A percentile compares a stretch with the other conserved stretches of the same genome.
Conservation (phyloP, 257 asterid genomes). For the Nicotiana undulata region DNA sequence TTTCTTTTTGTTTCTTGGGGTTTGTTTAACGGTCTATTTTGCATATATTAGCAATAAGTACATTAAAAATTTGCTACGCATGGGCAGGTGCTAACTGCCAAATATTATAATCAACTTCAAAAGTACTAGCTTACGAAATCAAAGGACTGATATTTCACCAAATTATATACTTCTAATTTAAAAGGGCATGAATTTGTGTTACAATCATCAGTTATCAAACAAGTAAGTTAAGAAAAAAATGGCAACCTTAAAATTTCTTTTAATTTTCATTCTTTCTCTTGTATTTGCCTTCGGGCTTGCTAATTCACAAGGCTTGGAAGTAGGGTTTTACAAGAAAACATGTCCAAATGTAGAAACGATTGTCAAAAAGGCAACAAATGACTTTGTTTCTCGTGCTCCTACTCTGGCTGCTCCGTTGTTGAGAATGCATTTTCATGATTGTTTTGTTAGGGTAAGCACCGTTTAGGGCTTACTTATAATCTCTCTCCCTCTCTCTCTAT, state of each 20-base stretch:
- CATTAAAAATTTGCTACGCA: background rate
- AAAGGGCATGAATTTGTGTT: background rate
- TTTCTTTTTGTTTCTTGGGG: background rate
- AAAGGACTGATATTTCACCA: background rate
- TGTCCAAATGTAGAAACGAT: slow-evolving; percentile 40
- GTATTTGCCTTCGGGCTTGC: slow-evolving; percentile 5
- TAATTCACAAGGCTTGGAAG: slow-evolving; percentile 27
- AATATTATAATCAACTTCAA: background rate
- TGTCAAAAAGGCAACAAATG: slow-evolving; percentile 24
- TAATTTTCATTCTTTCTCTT: slow-evolving; percentile 15
- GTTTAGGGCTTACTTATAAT: background rate
- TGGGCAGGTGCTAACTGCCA: background rate
- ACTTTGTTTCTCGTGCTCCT: slow-evolving; percentile 26
- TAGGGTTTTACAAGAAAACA: slow-evolving; percentile 23
- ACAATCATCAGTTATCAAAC: background rate
- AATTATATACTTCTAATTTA: background rate
- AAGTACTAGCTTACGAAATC: background rate
- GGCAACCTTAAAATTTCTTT: slow-evolving; percentile 20
- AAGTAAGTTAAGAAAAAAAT: background rate
- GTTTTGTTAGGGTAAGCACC: slow-evolving; percentile 51
- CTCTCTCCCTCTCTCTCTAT: background rate
- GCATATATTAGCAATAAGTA: background rate
- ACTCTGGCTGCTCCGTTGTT: slow-evolving; percentile 46
- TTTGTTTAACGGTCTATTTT: background rate
- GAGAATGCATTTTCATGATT: slow-evolving; percentile 67